A percentile compares a stretch with the other conserved stretches of the same genome.
phyloP scores from a whole-genome alignment of 805 yeast species.

The Kazachstania psychrophila region DNA sequence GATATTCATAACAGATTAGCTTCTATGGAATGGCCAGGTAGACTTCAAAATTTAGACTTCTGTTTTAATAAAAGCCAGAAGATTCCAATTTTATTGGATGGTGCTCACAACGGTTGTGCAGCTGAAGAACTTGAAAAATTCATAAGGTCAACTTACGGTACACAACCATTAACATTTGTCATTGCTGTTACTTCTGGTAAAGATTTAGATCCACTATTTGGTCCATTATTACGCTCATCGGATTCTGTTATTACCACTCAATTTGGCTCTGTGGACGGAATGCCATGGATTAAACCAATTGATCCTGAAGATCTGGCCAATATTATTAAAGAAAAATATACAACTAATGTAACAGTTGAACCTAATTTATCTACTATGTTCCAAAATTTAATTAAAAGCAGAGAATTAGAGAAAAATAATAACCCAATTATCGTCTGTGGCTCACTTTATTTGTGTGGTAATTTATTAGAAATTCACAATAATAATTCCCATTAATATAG shows the following conservation, averaged over 20 bases:
- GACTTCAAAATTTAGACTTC: constrained; percentile 51
- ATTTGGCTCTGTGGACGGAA: constrained; percentile 67
- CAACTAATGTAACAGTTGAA: constrained; percentile 23
- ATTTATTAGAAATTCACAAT: constrained; percentile 36
- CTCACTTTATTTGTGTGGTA: constrained; percentile 58
- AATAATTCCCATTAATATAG: constrained; percentile 1
- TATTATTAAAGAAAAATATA: constrained; percentile 19
- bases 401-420: not conserved
- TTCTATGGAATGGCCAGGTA: constrained; percentile 72
- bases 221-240: constrained; percentile 37
- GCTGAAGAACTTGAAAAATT: constrained; percentile 61
- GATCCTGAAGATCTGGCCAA: constrained; percentile 21
- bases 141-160: constrained; percentile 29
- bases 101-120: constrained; percentile 87
- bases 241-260: constrained; percentile 56
- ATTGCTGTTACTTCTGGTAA: constrained; percentile 75
- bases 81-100: constrained; percentile 52
- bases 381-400: constrained; percentile 3
- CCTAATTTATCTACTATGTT: constrained; percentile 15
- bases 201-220: constrained; percentile 42
- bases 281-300: constrained; percentile 83
- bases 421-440: constrained; percentile 51
- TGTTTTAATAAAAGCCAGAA: constrained; percentile 13
- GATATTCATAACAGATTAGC: constrained; percentile 44
- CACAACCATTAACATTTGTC: constrained; percentile 39